phyloP scores from a whole-genome alignment of 2,329 filamentous ascomycete species.

The Colletotrichum sp. region DNA sequence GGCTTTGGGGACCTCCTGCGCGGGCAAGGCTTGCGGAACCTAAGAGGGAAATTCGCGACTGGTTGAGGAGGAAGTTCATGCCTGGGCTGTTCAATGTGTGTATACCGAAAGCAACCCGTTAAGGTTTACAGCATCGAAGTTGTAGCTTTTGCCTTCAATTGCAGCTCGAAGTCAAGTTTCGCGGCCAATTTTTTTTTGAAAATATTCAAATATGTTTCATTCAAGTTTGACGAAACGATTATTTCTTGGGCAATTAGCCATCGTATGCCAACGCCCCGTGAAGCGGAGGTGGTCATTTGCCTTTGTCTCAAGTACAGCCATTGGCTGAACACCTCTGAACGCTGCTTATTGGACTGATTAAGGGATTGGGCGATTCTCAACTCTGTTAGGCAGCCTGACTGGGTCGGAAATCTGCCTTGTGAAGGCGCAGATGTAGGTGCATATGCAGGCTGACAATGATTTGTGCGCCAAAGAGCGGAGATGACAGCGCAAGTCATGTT shows the following conservation, averaged over 20 bases:
- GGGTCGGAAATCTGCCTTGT: neutral
- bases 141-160: neutral
- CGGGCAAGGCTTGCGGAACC: neutral
- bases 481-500: neutral
- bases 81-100: rapidly evolving
- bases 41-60: neutral
- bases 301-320: neutral
- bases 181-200: too few relatives aligned
- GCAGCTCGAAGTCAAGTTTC: rapidly evolving
- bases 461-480: neutral
- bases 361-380: rapidly evolving
- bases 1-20: neutral
- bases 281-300: neutral
- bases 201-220: too few relatives aligned
- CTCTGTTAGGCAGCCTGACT: neutral
- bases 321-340: neutral
- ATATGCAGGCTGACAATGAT: neutral
- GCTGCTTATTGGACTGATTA: neutral
- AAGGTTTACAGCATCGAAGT: too few relatives aligned
- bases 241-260: too few relatives aligned
- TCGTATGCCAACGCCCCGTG: rapidly evolving
- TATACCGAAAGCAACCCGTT: neutral
- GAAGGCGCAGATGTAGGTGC: neutral
- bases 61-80: neutral
- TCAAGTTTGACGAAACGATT: too few relatives aligned